Base-by-base conservation (phyloP, 164 flowering plant genomes). In the Nymphaea thermarum region DNA sequence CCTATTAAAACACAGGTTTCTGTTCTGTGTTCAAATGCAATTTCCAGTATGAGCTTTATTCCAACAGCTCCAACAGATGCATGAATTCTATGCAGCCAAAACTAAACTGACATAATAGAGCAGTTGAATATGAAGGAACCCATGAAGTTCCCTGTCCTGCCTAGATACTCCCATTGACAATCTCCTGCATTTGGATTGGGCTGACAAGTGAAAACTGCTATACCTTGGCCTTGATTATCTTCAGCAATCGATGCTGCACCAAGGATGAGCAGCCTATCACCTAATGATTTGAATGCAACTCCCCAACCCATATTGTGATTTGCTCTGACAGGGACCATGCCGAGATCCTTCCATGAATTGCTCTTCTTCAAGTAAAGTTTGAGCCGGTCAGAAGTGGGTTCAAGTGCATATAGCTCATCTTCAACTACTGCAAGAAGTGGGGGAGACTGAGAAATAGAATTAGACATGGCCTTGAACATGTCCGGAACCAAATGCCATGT, bases 271-370 rank as follows among this genome's bases (percentile, higher is more conserved):
- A 92, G 71, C 75, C 85, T 82, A 63, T 85, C 74, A 2, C 96
- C 98, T 60, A 88, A 71, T 0, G 98, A 84, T 81, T 88, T 90
- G 73, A 92, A 92, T 3, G 96, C 98, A 8, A 92, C 82, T 14
- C 98, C 98, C 96, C 98, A 92, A 12, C 98, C 98, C 66, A 73
- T 71, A 47, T 75, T 71, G 18, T 70, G 75, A 75, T 85, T 90
- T 4, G 98, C 93, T 68, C 83, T 74, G 2, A 90, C 87, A 0
- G 98, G 98, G 4, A 81, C 90, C 4, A 60, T 67, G 5, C 98
- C 96, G 41, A 90, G 42, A 14, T 64, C 79, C 79, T 73, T 88
- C 98, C 98, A 92, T 5, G 78, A 70, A n/a, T 86, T 90, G 65
- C 70, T 82, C 53, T 5, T 68, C 82, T 88, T 87, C 76, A 79